phyloP scores from a whole-genome alignment of 495 filamentous ascomycete genomes.

The Neohortaea acidophila region DNA sequence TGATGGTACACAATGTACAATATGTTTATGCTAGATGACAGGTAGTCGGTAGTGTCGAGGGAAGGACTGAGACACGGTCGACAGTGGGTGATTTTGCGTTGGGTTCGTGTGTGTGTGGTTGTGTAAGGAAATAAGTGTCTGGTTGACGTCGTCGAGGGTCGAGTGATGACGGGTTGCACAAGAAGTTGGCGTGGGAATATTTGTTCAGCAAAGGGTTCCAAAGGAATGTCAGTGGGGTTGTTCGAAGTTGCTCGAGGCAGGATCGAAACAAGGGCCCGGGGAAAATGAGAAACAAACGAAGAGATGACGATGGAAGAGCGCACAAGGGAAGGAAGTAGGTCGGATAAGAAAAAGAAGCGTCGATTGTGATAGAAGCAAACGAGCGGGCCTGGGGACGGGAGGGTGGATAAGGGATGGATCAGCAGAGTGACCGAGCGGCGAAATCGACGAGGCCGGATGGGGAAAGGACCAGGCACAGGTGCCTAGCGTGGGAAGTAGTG shows the following conservation, averaged over 20 bases:
- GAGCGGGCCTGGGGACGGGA: not conserved
- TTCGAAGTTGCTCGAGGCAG: conserved; percentile 7
- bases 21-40: not conserved
- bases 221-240: conserved; percentile 15
- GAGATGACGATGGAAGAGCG: conserved; percentile 13
- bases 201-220: conserved; percentile 7
- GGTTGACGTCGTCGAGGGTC: conserved; percentile 5
- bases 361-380: conserved; percentile 6
- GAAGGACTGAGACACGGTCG: conserved; percentile 14
- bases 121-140: not conserved
- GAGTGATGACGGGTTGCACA: conserved; percentile 4
- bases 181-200: conserved; percentile 2
- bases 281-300: conserved; percentile 4
- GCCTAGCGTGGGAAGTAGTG: conserved; percentile 6
- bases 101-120: not conserved
- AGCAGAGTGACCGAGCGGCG: conserved; percentile 1
- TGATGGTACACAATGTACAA: conserved; percentile 1
- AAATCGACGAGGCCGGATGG: not conserved
- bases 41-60: conserved; percentile 1
- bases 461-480: conserved; percentile 13
- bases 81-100: not conserved
- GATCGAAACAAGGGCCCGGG: conserved; percentile 11
- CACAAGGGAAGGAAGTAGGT: conserved; percentile 8
- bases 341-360: conserved; percentile 16
- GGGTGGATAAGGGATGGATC: conserved; percentile 13